Evolutionary conservation across 202 grass and related monocot genomes (phyloP).

Genomic region (Setaria italica): DNA sequence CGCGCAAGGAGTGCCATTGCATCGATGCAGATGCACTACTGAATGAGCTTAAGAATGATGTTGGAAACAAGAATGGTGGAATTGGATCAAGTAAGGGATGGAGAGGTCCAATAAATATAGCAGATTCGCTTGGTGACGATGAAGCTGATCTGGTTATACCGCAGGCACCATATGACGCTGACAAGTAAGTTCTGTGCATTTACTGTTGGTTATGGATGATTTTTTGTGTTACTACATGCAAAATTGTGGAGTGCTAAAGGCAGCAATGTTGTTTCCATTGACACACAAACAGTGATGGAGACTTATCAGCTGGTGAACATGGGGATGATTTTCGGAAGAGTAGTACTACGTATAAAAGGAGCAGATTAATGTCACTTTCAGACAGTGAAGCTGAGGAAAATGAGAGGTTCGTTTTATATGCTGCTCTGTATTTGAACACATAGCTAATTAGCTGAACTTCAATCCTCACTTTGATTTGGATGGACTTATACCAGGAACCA

Average conservation of each 20-base stretch:
- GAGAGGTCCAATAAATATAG: conserved; percentile 70
- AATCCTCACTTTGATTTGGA: conserved; percentile 40
- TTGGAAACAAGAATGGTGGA: conserved; percentile 48
- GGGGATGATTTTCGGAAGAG: conserved; percentile 53
- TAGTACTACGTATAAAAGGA: conserved; percentile 55
- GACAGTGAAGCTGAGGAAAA: conserved; percentile 60
- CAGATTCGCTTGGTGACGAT: conserved; percentile 97
- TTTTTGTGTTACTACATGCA: not conserved
- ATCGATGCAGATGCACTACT: conserved; percentile 76
- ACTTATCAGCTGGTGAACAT: conserved; percentile 56
- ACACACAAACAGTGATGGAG: conserved; percentile 60
- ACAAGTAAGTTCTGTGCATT: conserved; percentile 62
- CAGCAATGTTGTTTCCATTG: conserved; percentile 25
- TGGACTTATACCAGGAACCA: conserved; percentile 52
- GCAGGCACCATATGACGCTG: conserved; percentile 60
- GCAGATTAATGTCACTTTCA: conserved; percentile 50
- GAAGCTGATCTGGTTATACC: conserved; percentile 82
- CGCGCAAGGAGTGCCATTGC: conserved; percentile 81
- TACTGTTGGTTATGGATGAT: not conserved
- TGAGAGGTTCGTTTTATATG: conserved; percentile 54
- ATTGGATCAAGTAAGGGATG: conserved; percentile 53
- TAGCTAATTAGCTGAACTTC: conserved; percentile 37
- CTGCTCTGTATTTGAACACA: conserved; percentile 35
- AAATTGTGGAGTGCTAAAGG: conserved; percentile 22
- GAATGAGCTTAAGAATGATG: conserved; percentile 66